These are phyloP conservation scores for Akanthomyces lecanii DNA, from an alignment of 2,329 filamentous ascomycete species.

Conservation along the genomic window DNA sequence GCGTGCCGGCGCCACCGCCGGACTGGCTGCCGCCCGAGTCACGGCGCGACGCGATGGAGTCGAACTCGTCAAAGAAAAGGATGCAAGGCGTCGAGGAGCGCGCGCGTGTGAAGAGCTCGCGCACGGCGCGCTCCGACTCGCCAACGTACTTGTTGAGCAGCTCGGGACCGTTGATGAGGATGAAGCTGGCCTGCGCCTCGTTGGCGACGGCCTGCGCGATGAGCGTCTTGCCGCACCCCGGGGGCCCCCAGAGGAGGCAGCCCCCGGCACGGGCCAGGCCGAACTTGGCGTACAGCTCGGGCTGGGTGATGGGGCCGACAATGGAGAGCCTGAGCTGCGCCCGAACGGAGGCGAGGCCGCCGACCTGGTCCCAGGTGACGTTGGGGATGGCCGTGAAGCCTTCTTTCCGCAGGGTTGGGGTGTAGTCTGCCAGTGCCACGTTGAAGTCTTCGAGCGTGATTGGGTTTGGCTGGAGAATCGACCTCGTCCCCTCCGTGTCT, in stretches of 20 bases:
- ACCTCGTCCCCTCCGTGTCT: neutral
- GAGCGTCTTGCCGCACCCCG: conserved; percentile 93
- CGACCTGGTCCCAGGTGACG: conserved; percentile 90
- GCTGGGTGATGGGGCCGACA: conserved; percentile 81
- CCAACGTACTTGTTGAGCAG: conserved; percentile 97
- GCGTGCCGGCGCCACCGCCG: conserved; percentile 66
- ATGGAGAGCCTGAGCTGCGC: conserved; percentile 80
- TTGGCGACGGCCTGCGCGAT: conserved; percentile 95
- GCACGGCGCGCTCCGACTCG: conserved; percentile 88
- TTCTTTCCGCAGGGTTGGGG: conserved; percentile 70
- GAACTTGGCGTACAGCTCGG: conserved; percentile 69
- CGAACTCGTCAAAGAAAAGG: conserved; percentile 96
- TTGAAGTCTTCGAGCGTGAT: conserved; percentile 56
- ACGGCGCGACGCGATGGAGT: conserved; percentile 82
- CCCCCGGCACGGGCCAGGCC: conserved; percentile 80
- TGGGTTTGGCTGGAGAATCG: neutral
- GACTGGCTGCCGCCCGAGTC: conserved; percentile 57
- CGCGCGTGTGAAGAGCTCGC: conserved; percentile 86
- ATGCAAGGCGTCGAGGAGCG: conserved; percentile 85
- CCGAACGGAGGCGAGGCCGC: conserved; percentile 74
- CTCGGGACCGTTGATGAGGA: conserved; percentile 94
- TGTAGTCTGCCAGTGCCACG: conserved; percentile 61
- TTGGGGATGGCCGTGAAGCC: conserved; percentile 93
- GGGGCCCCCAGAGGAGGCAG: conserved; percentile 92
- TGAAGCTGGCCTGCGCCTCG: conserved; percentile 95